These are phyloP conservation scores for Mucor plumbeus DNA, from an alignment of 371 early-diverging fungal genomes.

Conservation along the genomic window DNA sequence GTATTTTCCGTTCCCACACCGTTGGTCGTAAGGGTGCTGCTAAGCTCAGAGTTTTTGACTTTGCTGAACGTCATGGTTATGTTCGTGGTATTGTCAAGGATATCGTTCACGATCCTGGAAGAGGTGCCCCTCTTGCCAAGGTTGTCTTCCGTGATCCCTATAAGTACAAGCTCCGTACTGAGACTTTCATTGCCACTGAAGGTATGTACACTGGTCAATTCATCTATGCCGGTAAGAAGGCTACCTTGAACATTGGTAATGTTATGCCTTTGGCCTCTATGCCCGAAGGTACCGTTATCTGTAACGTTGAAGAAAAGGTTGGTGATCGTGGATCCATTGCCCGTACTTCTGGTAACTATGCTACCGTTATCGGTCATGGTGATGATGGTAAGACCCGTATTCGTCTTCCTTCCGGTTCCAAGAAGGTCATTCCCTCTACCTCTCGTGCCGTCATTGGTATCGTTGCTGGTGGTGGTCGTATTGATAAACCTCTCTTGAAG, in stretches of 20 bases:
- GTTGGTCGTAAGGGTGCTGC: slow-evolving; percentile 97
- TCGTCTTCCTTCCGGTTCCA: slow-evolving; percentile 97
- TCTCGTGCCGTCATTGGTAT: slow-evolving; percentile 99
- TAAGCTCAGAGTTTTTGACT: slow-evolving; percentile 93
- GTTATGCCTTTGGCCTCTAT: slow-evolving; percentile 93
- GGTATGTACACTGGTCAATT: slow-evolving; percentile 99
- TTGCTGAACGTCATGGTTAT: slow-evolving; percentile 97
- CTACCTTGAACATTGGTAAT: slow-evolving; percentile 96
- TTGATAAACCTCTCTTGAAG: slow-evolving; percentile 99
- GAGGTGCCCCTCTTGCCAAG: slow-evolving; percentile 99
- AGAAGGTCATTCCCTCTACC: slow-evolving; percentile 91
- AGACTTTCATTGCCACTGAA: slow-evolving; percentile 98
- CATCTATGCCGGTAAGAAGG: slow-evolving; percentile 99
- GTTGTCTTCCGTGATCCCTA: slow-evolving; percentile 66
- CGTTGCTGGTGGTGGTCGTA: slow-evolving; percentile 99
- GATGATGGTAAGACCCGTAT: slow-evolving; percentile 98
- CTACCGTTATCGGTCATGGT: slow-evolving; percentile 99
- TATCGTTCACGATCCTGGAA: slow-evolving; percentile 99
- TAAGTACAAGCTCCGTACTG: slow-evolving; percentile 87
- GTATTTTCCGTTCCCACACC: slow-evolving; percentile 97
- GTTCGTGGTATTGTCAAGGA: slow-evolving; percentile 97
- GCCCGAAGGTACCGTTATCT: slow-evolving; percentile 99
- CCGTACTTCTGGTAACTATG: slow-evolving; percentile 98
- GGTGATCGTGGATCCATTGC: slow-evolving; percentile 99
- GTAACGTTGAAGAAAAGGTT: slow-evolving; percentile 97